A percentile compares a stretch with the other conserved stretches of the same genome.
phyloP scores from a whole-genome alignment of 257 asterid genomes.

The Scutellaria minor region DNA sequence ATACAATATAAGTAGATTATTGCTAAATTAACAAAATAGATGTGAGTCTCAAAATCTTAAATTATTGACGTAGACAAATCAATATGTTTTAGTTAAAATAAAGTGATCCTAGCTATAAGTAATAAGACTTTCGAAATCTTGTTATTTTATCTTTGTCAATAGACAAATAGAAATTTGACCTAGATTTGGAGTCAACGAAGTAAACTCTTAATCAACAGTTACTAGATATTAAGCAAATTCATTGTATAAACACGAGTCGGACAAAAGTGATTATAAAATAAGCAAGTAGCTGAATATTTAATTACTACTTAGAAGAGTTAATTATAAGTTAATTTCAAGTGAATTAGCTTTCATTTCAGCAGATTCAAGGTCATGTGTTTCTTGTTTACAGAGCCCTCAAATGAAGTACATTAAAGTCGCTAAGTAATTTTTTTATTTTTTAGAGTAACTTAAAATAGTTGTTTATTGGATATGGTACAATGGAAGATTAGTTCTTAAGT shows the following conservation, averaged over 20 bases:
- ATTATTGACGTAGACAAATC: no score
- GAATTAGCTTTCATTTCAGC: neutral
- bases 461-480: neutral
- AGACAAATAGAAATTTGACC: slow-evolving; percentile 8
- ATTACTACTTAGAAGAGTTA: neutral
- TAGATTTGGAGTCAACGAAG: no score
- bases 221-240: neutral
- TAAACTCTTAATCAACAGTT: neutral
- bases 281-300: neutral
- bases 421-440: neutral
- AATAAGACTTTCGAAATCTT: no score
- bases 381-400: slow-evolving; percentile 28
- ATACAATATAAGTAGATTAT: no score
- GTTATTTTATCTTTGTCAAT: neutral
- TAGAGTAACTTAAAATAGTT: no score
- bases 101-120: no score
- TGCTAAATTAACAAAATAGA: no score
- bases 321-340: neutral
- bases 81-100: no score
- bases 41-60: no score
- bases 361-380: neutral
- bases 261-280: neutral
- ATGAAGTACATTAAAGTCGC: slow-evolving; percentile 17
- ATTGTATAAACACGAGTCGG: neutral
- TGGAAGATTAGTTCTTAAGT: neutral